Percentiles rank a stretch among this genome's conserved stretches.
These are phyloP conservation scores for Leonotis leonurus DNA, from an alignment of 257 asterid species.

Conservation along the genomic window DNA sequence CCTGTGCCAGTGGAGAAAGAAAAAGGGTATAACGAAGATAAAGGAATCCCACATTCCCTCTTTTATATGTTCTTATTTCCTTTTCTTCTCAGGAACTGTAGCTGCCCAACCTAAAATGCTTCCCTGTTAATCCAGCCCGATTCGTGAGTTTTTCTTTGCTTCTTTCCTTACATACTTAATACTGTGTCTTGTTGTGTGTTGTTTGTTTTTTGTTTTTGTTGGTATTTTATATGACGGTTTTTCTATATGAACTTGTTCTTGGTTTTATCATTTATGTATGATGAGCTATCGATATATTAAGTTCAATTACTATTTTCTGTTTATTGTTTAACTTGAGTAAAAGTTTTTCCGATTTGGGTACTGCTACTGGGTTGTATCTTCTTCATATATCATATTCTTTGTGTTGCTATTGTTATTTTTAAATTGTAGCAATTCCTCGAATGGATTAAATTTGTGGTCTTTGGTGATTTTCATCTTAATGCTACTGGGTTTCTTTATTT, in stretches of 20 bases:
- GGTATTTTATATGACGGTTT: not conserved
- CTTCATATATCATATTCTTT: not conserved
- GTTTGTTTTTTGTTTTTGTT: not conserved
- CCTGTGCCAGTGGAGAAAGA: not conserved
- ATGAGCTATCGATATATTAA: not conserved
- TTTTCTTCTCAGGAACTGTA: not conserved
- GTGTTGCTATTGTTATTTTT: not conserved
- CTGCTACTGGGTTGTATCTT: not conserved
- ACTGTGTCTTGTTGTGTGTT: too few relatives aligned
- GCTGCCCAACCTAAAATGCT: not conserved
- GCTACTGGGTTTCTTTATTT: slow-evolving; percentile 1
- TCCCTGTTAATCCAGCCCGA: slow-evolving; percentile 1
- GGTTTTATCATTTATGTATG: not conserved
- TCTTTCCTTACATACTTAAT: not conserved
- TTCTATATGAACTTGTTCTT: not conserved
- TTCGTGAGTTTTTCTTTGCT: slow-evolving; percentile 9
- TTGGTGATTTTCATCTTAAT: not conserved
- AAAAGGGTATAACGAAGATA: not conserved
- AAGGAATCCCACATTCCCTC: not conserved
- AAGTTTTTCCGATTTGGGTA: not conserved
- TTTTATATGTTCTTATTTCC: not conserved
- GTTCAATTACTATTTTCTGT: not conserved
- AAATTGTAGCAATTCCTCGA: not conserved
- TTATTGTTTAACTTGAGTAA: not conserved
- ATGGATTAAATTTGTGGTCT: not conserved